phyloP scores from a whole-genome alignment of 2,329 filamentous ascomycete species.

The Aspergillus sp. region DNA sequence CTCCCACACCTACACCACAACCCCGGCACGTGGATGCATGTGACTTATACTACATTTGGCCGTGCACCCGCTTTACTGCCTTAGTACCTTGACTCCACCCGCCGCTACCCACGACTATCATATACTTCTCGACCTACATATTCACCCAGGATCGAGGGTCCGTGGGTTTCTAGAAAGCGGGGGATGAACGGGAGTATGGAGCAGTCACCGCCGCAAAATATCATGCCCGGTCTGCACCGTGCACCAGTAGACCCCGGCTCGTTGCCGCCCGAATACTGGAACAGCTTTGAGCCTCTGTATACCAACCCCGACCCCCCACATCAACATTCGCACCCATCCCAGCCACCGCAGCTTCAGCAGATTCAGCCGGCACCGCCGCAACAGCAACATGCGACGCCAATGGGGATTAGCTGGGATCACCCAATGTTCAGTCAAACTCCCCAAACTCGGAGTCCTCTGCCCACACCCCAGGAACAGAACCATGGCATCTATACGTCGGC shows the following conservation, averaged over 20 bases:
- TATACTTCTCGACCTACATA: not conserved
- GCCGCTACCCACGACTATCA: slow-evolving; percentile 2
- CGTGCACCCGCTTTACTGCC: not conserved
- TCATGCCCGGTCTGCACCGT: slow-evolving; percentile 32
- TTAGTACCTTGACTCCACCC: slow-evolving; percentile 6
- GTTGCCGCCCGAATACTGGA: slow-evolving; percentile 42
- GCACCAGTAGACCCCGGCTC: slow-evolving; percentile 28
- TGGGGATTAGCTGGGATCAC: slow-evolving; percentile 42
- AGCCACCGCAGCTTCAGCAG: slow-evolving; percentile 28
- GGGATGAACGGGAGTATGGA: slow-evolving; percentile 34
- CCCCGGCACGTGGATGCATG: slow-evolving; percentile 23
- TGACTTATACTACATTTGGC: slow-evolving; percentile 18
- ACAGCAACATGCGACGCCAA: slow-evolving; percentile 26
- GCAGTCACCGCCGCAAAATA: slow-evolving; percentile 33
- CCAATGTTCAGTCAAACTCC: slow-evolving; percentile 35
- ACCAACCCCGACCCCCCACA: slow-evolving; percentile 25
- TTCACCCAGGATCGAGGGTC: not conserved
- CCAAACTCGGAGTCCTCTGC: slow-evolving; percentile 26
- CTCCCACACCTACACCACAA: not conserved
- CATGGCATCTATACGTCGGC: slow-evolving; percentile 35
- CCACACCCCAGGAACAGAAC: slow-evolving; percentile 27
- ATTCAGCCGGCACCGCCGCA: slow-evolving; percentile 21
- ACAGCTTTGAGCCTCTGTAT: slow-evolving; percentile 37
- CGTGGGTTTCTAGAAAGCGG: slow-evolving; percentile 12
- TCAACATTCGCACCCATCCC: slow-evolving; percentile 28